phyloP scores from a whole-genome alignment of 768 basidiomycete species.

The Kwoniella europaea region DNA sequence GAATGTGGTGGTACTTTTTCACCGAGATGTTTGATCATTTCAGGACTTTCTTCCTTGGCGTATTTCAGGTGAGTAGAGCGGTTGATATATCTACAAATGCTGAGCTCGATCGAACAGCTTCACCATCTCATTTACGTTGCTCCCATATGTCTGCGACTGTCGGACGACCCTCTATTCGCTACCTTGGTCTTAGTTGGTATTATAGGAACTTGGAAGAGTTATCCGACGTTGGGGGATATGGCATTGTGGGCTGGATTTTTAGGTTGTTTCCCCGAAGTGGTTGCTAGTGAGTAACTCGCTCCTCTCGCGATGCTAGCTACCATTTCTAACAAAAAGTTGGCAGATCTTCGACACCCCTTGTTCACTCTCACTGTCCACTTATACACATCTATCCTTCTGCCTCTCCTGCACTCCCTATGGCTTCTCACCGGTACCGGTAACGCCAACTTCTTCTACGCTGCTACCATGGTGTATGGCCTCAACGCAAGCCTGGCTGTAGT shows the following conservation, averaged over 20 bases:
- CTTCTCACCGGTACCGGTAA: slow-evolving; percentile 88
- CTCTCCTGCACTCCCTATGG: slow-evolving; percentile 91
- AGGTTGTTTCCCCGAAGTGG: slow-evolving; percentile 79
- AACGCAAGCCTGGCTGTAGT: slow-evolving; percentile 81
- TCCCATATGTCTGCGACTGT: slow-evolving; percentile 86
- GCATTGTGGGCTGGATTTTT: slow-evolving; percentile 83
- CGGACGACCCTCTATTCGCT: slow-evolving; percentile 87
- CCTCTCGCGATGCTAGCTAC: too few relatives aligned
- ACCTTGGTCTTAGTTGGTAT: slow-evolving; percentile 76
- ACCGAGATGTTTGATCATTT: slow-evolving; percentile 99
- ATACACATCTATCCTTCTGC: slow-evolving; percentile 82
- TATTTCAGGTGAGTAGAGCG: slow-evolving; percentile 74
- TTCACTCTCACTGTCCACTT: slow-evolving; percentile 80
- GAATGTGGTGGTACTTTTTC: slow-evolving; percentile 99
- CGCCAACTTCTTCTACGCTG: slow-evolving; percentile 97
- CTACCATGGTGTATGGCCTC: slow-evolving; percentile 89
- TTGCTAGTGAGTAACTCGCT: slow-evolving; percentile 68
- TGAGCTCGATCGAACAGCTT: slow-evolving; percentile 61
- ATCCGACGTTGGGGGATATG: slow-evolving; percentile 86
- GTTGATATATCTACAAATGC: neutral
- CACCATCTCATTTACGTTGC: slow-evolving; percentile 81
- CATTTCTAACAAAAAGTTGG: neutral
- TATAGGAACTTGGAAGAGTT: slow-evolving; percentile 84
- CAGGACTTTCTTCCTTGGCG: slow-evolving; percentile 90
- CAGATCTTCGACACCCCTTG: slow-evolving; percentile 84